Conservation (phyloP, 768 basidiomycete species). For the Naganishia onofrii region DNA sequence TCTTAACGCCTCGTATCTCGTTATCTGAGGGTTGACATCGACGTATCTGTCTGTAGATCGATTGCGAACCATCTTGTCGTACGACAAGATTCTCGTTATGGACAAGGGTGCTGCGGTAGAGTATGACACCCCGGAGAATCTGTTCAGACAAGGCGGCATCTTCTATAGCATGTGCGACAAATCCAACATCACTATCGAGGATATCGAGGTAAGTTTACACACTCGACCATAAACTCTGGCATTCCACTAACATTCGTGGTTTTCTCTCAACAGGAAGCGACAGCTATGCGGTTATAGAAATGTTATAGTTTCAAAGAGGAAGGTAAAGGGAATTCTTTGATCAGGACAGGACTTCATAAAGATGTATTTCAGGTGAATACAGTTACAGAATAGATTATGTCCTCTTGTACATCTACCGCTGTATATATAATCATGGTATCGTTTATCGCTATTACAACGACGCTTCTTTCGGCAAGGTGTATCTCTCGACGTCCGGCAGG, state of each 20-base stretch:
- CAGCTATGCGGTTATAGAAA: slow-evolving; percentile 5
- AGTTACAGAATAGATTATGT: neutral
- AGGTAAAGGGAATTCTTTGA: neutral
- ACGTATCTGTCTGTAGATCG: neutral
- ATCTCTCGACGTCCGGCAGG: too few species aligned
- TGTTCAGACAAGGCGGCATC: slow-evolving; percentile 65
- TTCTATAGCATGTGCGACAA: slow-evolving; percentile 84
- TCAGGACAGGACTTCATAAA: neutral
- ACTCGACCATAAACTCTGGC: neutral
- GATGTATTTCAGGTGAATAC: neutral
- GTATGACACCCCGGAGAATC: slow-evolving; percentile 71
- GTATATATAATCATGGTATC: too few species aligned
- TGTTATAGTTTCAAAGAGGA: neutral
- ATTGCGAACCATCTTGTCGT: slow-evolving; percentile 69
- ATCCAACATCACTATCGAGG: slow-evolving; percentile 70
- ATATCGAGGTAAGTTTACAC: slow-evolving; percentile 56
- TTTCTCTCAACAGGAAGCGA: neutral
- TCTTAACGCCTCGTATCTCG: slow-evolving; percentile 37
- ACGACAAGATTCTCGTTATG: slow-evolving; percentile 85
- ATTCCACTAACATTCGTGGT: neutral
- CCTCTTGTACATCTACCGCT: neutral
- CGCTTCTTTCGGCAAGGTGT: neutral
- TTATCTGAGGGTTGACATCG: too few species aligned
- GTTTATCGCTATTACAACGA: too few species aligned
- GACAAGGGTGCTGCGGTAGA: slow-evolving; percentile 77